Base-by-base conservation (phyloP, 805 yeast species). In the Sporopachydermia quercuum region DNA sequence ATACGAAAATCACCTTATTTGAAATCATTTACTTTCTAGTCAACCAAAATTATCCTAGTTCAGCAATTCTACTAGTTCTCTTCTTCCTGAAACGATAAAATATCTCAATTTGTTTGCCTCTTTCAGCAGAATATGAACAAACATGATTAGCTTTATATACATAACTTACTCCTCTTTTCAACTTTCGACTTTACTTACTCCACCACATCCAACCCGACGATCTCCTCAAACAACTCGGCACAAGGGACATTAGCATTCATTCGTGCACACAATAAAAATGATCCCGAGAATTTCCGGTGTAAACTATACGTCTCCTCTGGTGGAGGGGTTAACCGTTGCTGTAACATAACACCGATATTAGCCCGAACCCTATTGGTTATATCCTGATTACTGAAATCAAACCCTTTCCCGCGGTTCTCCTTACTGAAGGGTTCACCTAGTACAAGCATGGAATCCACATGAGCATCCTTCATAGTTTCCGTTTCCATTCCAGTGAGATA, bases 291-390 rank as follows among this genome's bases (percentile, higher is more conserved):
- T 54, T 91, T 91, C 51, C 98, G 70, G 60, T 91, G 98, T 49
- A 91, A 65, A n/a, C 94, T 81, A 56, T 91, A 91, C 0, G 98
- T 91, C 58, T 91, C 98, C 53, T 91, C 97, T 2, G 98, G 98
- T 11, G 98, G 98, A 3, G 98, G 96, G 3, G 95, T 75, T 45
- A 91, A 65, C 49, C 98, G 73, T 58, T 91, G 95, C 44, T 78
- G 73, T 45, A 91, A 67, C 98, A 91, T 91, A 40, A 87, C 62
- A 2, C 85, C 77, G 47, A 91, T 84, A 51, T 87, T 86, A 2
- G 74, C 78, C 47, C 94, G 72, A 16, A 91, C 96, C 46, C 97
- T 71, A 47, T 85, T 96, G 4, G 97, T 86, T 35, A 91, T 89
- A 11, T 96, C 87, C 58, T 91, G 98, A 41, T 72, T 63, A 18